Base-by-base conservation (phyloP, 441 rosid species). In the Pelargonium australe region DNA sequence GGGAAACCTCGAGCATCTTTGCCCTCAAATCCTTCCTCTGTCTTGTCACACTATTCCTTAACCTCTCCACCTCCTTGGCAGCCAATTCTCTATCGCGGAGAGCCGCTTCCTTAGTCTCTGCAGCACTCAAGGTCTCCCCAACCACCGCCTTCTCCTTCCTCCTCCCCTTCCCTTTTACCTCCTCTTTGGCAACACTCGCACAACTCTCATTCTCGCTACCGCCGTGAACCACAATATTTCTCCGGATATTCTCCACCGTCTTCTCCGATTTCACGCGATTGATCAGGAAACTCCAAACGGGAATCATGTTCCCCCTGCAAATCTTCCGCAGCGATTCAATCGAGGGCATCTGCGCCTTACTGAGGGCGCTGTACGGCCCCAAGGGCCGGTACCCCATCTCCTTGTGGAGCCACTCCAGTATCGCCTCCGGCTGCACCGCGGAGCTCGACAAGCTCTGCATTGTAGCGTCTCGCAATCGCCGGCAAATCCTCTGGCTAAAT, bases 251-350 rank as follows among this genome's bases (percentile, higher is more conserved):
- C 84, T 87, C 88, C 68, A 87, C 95, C 2, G 89, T 89, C 76
- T 86, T 91, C 88, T 93, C 96, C 49, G 95, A 93, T 79, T 86
- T 89, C 78, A 91, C 93, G 43, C 91, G 84, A 71, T 82, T 85
- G 0, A 85, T 65, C 68, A 91, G 81, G 63, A 85, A 93, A 53
- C 51, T 77, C 96, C 97, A 91, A 64, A 88, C 64, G 25, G 91
- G 88, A 60, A 93, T 84, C 96, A 91, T 89, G 41, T 91, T 91
- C 23, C 98, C 98, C 16, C 97, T 86, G 60, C 91, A 89, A 69
- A 91, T 76, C 85, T 79, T 89, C 58, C 95, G 77, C 28, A 89
- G 68, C 65, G 98, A 72, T 64, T 93, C 95, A 7, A 76, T 70
- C 5, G 95, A 86, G 4, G 97, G 96, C 61, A 79, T 78, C 64